Conservation (phyloP, 2,329 filamentous ascomycete species). For the Rutstroemia sp. region DNA sequence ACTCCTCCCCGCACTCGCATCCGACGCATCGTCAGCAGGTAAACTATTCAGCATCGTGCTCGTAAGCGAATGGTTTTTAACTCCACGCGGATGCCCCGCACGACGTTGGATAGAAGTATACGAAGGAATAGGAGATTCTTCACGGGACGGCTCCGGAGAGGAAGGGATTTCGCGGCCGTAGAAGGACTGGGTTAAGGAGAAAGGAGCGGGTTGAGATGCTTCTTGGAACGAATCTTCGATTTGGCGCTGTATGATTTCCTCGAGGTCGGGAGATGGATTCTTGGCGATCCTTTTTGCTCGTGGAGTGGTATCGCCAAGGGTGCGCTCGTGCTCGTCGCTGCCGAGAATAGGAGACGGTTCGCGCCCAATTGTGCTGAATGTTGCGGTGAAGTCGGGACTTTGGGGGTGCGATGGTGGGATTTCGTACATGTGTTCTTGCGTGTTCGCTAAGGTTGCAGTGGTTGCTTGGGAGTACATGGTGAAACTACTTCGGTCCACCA, state of each 20-base stretch:
- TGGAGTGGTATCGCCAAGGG: background rate
- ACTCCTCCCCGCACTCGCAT: background rate
- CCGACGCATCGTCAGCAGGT: background rate
- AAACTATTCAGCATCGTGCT: background rate
- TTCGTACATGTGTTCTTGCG: background rate
- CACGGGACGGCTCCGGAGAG: background rate
- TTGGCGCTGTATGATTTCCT: background rate
- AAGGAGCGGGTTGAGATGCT: background rate
- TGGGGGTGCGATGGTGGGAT: background rate
- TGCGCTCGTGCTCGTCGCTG: background rate
- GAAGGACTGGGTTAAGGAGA: background rate
- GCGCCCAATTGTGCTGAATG: background rate
- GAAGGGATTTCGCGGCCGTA: background rate
- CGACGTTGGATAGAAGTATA: background rate
- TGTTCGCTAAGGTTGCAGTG: no score
- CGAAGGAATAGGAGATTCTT: background rate
- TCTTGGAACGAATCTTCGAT: background rate
- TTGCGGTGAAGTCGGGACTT: background rate
- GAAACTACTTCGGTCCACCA: no score
- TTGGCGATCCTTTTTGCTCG: background rate
- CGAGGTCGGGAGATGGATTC: background rate
- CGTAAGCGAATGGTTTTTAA: background rate
- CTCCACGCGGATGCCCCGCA: background rate
- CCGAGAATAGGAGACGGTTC: conserved; percentile 9
- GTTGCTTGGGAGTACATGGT: no score